Evolutionary conservation across 768 basidiomycete genomes (phyloP), one percentile per base, ranked within the genome.

Genomic region (Trametes elegans): DNA sequence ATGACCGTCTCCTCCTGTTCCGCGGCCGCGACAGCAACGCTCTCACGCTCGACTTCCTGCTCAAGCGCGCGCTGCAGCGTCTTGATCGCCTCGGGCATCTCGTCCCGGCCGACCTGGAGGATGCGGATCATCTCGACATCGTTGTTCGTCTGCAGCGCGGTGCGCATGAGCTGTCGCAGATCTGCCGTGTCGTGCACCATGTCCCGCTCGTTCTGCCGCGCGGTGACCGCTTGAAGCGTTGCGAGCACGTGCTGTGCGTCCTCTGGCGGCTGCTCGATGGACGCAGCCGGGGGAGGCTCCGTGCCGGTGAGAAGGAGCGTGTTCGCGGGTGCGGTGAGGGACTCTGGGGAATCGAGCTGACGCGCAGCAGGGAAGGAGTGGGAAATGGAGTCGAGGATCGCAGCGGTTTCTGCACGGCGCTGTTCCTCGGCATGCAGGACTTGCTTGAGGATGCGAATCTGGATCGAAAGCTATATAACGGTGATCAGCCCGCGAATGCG

Each of bases 81-180:
- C 71, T 88, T 89, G 67, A 90, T 83, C 11, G 88, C 88, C 67
- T 92, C 90, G 1, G 85, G 84, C 79, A 89, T 85, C 66, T 89
- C 86, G 40, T 81, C 79, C 41, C 82, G 72, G 29, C 76, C 76
- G 39, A 86, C 79, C 59, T 87, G 81, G 35, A 90, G 72, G 1
- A 84, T 77, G 18, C 76, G 72, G 28, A 88, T 70, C 76, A 90
- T 82, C 60, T 82, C 79, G 8, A 73, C 79, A 62, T 90, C 89
- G 59, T 73, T 83, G 49, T 79, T 79, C 6, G 79, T 73, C 47
- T 76, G 73, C 26, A 88, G 70, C 13, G 86, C 85, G 1, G 66
- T 68, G 6, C 79, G 78, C 75, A 91, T 79, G 45, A 87, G 76
- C 53, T 73, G 70, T 1, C 84, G 72, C 14, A 90, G 71, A 46